Evolutionary conservation across 1,139 yeast genomes (phyloP).

Genomic region (Ogataea hybrid): DNA sequence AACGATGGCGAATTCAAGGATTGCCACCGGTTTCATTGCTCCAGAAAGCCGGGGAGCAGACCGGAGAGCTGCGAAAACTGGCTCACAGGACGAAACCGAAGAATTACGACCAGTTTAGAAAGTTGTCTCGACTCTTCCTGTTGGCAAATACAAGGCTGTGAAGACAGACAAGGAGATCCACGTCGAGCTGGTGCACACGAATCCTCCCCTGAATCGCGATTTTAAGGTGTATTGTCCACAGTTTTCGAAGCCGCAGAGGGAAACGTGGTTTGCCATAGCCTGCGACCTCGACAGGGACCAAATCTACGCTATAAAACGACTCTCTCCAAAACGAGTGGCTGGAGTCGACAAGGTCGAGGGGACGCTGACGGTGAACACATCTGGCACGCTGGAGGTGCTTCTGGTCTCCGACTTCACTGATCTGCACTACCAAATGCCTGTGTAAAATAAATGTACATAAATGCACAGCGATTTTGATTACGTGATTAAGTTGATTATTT

Average conservation of each 20-base stretch:
- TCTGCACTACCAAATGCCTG: conserved; percentile 37
- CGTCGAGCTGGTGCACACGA: conserved; percentile 53
- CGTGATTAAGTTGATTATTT: neutral
- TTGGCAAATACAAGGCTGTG: conserved; percentile 40
- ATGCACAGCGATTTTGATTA: neutral
- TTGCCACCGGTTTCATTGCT: conserved; percentile 27
- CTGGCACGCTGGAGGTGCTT: neutral
- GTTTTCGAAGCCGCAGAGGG: conserved; percentile 90
- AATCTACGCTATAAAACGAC: conserved; percentile 61
- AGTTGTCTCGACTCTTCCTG: conserved; percentile 47
- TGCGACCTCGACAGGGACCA: conserved; percentile 48
- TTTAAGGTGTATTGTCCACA: conserved; percentile 72
- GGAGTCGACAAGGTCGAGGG: conserved; percentile 32
- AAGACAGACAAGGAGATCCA: conserved; percentile 30
- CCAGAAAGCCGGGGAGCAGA: conserved; percentile 33
- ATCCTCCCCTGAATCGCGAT: conserved; percentile 52
- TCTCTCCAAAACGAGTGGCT: conserved; percentile 51
- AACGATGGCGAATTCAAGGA: conserved; percentile 11
- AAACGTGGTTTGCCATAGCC: conserved; percentile 84
- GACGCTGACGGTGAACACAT: neutral
- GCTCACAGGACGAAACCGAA: conserved; percentile 40
- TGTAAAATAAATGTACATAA: neutral
- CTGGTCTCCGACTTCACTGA: conserved; percentile 55
- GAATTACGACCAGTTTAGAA: conserved; percentile 33
- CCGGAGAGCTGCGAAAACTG: conserved; percentile 33